These are phyloP conservation scores for Cadophora sp. DNA, from an alignment of 2,329 filamentous ascomycete species.

Conservation along the genomic window DNA sequence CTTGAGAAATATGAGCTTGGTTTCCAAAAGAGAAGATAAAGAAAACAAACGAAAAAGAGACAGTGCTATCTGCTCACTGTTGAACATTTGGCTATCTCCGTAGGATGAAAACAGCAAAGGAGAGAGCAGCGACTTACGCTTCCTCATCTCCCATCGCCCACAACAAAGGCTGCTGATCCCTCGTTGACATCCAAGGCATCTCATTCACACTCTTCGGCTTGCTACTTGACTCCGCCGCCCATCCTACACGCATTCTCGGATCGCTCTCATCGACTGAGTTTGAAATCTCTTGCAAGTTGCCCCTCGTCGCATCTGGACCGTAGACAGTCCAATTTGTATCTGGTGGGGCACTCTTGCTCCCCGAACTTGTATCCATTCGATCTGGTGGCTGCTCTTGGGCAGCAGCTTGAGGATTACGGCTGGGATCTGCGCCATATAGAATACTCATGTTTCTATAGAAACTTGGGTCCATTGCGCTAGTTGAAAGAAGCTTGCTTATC, in stretches of 20 bases:
- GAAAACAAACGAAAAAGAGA: not conserved
- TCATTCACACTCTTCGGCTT: constrained; percentile 4
- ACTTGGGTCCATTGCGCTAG: not conserved
- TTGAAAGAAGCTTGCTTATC: not conserved
- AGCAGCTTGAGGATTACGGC: too few relatives aligned
- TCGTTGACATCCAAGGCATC: constrained; percentile 16
- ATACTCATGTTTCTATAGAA: not conserved
- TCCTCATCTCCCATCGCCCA: constrained; percentile 6
- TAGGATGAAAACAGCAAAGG: not conserved
- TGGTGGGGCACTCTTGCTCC: not conserved
- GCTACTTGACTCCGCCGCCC: constrained; percentile 11
- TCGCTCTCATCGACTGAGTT: constrained; percentile 9
- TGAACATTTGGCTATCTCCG: too few relatives aligned
- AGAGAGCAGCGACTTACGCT: not conserved
- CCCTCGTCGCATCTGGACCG: constrained; percentile 26
- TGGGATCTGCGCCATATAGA: not conserved
- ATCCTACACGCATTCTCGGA: constrained; percentile 21
- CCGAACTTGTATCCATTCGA: not conserved
- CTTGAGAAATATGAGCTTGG: constrained; percentile 9
- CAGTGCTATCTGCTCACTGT: not conserved
- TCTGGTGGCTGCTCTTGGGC: not conserved
- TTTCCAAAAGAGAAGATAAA: not conserved
- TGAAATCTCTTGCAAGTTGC: constrained; percentile 22
- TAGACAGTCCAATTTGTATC: constrained; percentile 34
- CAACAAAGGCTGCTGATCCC: constrained; percentile 23